Evolutionary conservation across 305 asterid genomes (phyloP).

Genomic region (Fraxinus greggii): DNA sequence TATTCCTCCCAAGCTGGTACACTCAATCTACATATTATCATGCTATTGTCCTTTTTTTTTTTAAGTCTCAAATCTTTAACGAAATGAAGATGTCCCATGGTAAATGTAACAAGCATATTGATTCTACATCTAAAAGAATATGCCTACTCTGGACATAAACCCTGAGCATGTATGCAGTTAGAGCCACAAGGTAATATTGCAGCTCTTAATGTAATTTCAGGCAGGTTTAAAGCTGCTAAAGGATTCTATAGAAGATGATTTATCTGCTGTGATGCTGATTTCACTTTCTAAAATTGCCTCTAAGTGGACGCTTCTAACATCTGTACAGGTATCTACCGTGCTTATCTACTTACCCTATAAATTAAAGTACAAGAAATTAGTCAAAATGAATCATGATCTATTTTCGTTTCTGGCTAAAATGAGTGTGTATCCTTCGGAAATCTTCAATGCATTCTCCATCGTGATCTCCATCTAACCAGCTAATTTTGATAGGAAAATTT

Average conservation of each 20-base stretch:
- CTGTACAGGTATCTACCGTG: constrained; percentile 54
- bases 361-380: background rate
- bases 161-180: constrained; percentile 16
- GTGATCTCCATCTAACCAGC: background rate
- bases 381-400: background rate
- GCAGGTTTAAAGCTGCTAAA: constrained; percentile 65
- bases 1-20: constrained; percentile 6
- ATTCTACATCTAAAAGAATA: constrained; percentile 7
- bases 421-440: background rate
- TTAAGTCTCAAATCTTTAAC: constrained; percentile 11
- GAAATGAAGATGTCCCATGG: constrained; percentile 21
- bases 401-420: background rate
- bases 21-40: background rate
- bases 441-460: background rate
- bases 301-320: constrained; percentile 65
- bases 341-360: constrained; percentile 14
- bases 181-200: constrained; percentile 23
- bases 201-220: constrained; percentile 40
- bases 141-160: background rate
- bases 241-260: constrained; percentile 66
- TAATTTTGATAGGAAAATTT: constrained; percentile 17
- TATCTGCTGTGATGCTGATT: constrained; percentile 63
- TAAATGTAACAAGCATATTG: constrained; percentile 13
- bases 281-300: constrained; percentile 85
- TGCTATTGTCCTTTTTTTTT: constrained; percentile 10